A percentile compares a stretch with the other conserved stretches of the same genome.
Conservation (phyloP, 495 filamentous ascomycete genomes). For the Daldinia concentrica region DNA sequence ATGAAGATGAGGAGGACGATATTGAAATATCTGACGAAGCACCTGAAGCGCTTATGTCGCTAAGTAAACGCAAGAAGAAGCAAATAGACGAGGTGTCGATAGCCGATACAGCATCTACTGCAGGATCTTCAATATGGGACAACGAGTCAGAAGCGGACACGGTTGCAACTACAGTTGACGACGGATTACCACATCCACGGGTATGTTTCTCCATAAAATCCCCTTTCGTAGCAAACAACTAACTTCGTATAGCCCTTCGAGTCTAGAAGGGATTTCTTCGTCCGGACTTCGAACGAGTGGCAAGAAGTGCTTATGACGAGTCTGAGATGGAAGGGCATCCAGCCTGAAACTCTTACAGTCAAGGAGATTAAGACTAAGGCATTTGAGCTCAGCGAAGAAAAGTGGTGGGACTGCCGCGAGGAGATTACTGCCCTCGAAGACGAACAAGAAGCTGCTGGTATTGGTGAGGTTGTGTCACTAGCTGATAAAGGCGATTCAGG, state of each 20-base stretch:
- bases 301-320: conserved; percentile 81
- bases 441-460: conserved; percentile 94
- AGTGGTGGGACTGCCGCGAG: conserved; percentile 98
- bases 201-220: conserved; percentile 41
- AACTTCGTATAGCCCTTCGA: conserved; percentile 83
- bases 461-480: conserved; percentile 92
- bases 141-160: conserved; percentile 61
- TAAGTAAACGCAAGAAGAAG: conserved; percentile 61
- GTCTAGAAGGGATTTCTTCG: conserved; percentile 89
- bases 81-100: conserved; percentile 49
- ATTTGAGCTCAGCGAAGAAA: conserved; percentile 89
- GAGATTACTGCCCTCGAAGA: conserved; percentile 93
- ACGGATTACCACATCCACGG: conserved; percentile 68
- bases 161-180: conserved; percentile 56
- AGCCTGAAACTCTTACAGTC: conserved; percentile 70
- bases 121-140: conserved; percentile 48
- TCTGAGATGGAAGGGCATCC: conserved; percentile 65
- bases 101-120: conserved; percentile 47
- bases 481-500: conserved; percentile 69
- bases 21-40: conserved; percentile 54
- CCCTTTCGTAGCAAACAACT: conserved; percentile 19
- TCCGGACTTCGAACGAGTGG: conserved; percentile 87
- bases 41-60: conserved; percentile 47
- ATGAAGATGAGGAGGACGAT: conserved; percentile 70
- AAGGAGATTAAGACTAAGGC: conserved; percentile 93